Evolutionary conservation across 108 stramenopile species (phyloP), one percentile per base, ranked within the genome.

Genomic region (Epithemia pelagica): DNA sequence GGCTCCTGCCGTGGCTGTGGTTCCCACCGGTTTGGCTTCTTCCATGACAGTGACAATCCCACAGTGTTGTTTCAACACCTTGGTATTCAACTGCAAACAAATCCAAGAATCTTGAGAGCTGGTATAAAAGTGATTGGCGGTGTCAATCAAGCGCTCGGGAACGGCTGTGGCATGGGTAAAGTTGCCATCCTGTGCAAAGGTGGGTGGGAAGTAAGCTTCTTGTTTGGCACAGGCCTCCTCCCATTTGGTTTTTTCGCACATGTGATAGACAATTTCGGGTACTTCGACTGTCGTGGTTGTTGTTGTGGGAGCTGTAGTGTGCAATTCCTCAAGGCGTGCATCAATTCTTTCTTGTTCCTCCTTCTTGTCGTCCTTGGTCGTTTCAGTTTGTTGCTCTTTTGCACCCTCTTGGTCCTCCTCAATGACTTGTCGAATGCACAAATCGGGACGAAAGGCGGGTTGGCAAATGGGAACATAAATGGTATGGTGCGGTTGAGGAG

Each of bases 111-210:
- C 15, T 5, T 46, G 37, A 15, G 5, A 10, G 37, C 37, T 46
- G 10, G 76, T 73, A 64, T 91, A 95, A 72, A 90, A 95, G 66
- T 90, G 88, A 77, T 95, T 95, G 46, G 87, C 94, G 15, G 84
- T 90, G 22, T 59, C 61, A 1, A 95, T 55, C 32, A 95, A 65
- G 20, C 76, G 75, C 28, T 74, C 71, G 0, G 90, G 84, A 31
- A 85, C 71, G 28, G 74, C 74, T n/a, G 87, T 90, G 32, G 94
- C 94, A 67, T 95, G 94, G 0, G 87, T 91, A 64, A 90, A 88
- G 26, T 65, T 64, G 37, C 88, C 89, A 77, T 95, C 94, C 32
- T 75, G 61, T 19, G 66, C 58, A 76, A 91, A 95, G 0, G 94
- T 95, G 27, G 90, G 87, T 23, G 94, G 94, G 65, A 84, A 92